Conservation (phyloP, 371 early-diverging fungal species). For the Mortierella sp. region DNA sequence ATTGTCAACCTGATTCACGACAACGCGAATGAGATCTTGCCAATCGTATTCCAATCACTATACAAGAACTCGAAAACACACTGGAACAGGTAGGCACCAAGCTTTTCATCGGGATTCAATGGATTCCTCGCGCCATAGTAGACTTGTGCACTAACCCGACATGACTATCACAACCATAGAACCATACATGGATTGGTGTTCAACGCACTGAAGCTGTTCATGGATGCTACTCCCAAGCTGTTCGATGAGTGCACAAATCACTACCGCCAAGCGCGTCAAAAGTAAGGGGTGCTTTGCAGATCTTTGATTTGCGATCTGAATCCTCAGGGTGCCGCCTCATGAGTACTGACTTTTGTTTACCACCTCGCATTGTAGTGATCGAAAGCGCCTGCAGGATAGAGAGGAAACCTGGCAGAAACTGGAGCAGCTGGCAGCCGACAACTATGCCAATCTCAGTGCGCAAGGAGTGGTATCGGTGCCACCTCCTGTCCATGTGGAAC, state of each 20-base stretch:
- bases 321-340: no score
- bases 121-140: no score
- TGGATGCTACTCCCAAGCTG: conserved; percentile 88
- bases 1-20: conserved; percentile 94
- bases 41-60: conserved; percentile 92
- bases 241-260: conserved; percentile 91
- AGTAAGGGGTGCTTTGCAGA: no score
- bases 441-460: conserved; percentile 53
- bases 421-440: conserved; percentile 68
- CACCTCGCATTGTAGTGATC: conserved; percentile 72
- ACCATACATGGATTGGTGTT: conserved; percentile 95
- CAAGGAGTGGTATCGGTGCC: conserved; percentile 48
- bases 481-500: conserved; percentile 34
- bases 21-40: conserved; percentile 87
- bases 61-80: conserved; percentile 93
- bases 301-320: no score
- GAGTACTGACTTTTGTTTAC: background rate
- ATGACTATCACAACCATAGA: conserved; percentile 53
- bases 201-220: conserved; percentile 91
- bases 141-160: background rate
- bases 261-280: conserved; percentile 83
- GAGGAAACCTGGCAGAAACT: conserved; percentile 88
- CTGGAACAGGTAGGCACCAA: conserved; percentile 88
- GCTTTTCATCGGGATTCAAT: background rate
- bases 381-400: conserved; percentile 85